Evolutionary conservation across 176 grass and related monocot species (phyloP), one percentile per base, ranked within the genome.

Genomic region (Carex scoparia): DNA sequence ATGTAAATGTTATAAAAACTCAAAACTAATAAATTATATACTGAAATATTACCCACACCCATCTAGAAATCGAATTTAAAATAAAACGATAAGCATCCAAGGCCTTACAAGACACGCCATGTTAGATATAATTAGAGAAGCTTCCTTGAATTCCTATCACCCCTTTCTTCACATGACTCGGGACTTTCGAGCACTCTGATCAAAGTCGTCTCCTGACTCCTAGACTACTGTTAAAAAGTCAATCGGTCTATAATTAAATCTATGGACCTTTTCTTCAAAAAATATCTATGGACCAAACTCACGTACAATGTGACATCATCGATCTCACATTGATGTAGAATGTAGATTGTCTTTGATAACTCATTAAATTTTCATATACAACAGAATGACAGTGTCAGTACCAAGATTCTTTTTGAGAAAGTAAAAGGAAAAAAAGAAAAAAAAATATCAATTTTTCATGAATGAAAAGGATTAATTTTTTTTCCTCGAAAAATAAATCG

Each of bases 61-160:
- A 79, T 79, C 74, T 79, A 58, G 74, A 78, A 57, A 40, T 18
- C 14, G 14, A 69, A 42, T 16, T 72, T 19, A 72, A 44, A 72
- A 46, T 46, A 30, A 75, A 9, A 79, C 30, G 53, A 30, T 57
- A 57, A 79, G 51, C 51, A 56, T 57, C 13, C 13, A 7, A 58
- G 5, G 51, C 18, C 7, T 14, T 79, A 18, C 28, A 58, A 58
- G 28, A 79, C 30, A 79, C 13, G 13, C 74, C 74, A 58, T 6
- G 27, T 57, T 56, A 79, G 5, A 28, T 53, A 79, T 56, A 57
- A 58, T 28, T 57, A 16, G 13, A 58, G 74, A 79, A 58, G 74
- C 74, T 79, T 78, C 74, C 49, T 57, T 18, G 53, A 79, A 78
- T 78, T 78, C 0, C 5, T 0, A 16, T 78, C 27, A 9, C 73